Percentiles rank a stretch among this genome's conserved stretches.
These are phyloP conservation scores for Alloascoidea africana DNA, from an alignment of 805 yeast species.

Conservation along the genomic window DNA sequence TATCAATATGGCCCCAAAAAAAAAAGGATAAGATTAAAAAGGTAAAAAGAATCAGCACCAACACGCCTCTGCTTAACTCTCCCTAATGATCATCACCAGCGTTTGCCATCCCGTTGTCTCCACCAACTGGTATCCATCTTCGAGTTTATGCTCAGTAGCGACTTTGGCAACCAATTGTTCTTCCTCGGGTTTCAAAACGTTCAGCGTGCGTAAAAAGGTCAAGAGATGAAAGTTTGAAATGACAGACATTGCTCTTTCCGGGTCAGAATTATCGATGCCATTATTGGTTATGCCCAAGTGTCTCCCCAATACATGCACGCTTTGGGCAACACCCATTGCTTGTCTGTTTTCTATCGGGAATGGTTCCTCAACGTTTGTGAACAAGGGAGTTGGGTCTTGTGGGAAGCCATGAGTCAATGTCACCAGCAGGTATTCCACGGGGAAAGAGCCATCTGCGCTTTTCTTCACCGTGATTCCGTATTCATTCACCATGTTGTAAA, in stretches of 20 bases:
- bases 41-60: constrained; percentile 1
- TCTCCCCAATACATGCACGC: constrained; percentile 34
- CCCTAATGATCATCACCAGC: constrained; percentile 34
- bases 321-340: constrained; percentile 61
- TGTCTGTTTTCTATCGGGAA: constrained; percentile 77
- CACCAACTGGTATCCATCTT: constrained; percentile 33
- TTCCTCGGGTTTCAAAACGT: constrained; percentile 44
- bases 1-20: background rate
- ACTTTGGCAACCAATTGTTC: constrained; percentile 30
- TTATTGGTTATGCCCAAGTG: constrained; percentile 25
- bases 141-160: constrained; percentile 25
- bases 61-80: no score
- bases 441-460: constrained; percentile 83
- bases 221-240: constrained; percentile 69
- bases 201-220: constrained; percentile 37
- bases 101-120: constrained; percentile 78
- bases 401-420: constrained; percentile 92
- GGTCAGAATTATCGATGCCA: constrained; percentile 9
- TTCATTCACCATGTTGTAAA: constrained; percentile 73
- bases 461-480: constrained; percentile 78
- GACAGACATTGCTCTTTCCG: constrained; percentile 17
- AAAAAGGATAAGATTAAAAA: background rate
- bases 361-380: constrained; percentile 19
- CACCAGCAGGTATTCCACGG: constrained; percentile 79
- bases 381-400: constrained; percentile 34